These are phyloP conservation scores for Hortaea sp. DNA, from an alignment of 2,329 filamentous ascomycete species.

Conservation along the genomic window DNA sequence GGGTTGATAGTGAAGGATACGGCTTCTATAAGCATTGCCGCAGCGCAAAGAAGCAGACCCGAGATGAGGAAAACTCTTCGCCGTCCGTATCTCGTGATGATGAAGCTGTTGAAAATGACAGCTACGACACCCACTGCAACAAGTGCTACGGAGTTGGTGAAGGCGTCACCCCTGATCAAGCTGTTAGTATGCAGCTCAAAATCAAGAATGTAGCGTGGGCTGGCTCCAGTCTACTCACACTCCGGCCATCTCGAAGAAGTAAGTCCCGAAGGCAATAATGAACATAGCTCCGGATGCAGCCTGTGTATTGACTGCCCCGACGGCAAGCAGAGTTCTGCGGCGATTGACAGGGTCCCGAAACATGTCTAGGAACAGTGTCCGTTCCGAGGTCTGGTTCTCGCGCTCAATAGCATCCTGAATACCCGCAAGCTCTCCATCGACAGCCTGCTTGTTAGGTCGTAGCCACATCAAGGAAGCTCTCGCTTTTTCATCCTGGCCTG, in stretches of 20 bases:
- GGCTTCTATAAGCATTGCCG: constrained; percentile 46
- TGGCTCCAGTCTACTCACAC: not conserved
- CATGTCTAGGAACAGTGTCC: constrained; percentile 26
- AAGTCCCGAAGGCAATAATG: constrained; percentile 34
- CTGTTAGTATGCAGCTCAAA: not conserved
- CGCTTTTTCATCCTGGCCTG: constrained; percentile 9
- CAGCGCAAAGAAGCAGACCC: constrained; percentile 43
- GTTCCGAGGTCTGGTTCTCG: constrained; percentile 22
- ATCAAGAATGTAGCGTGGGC: not conserved
- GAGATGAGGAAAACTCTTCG: constrained; percentile 44
- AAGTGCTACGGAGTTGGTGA: constrained; percentile 48
- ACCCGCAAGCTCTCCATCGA: constrained; percentile 12
- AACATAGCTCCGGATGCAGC: constrained; percentile 30
- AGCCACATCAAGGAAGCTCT: constrained; percentile 12
- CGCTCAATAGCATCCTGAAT: constrained; percentile 26
- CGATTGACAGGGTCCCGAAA: constrained; percentile 25
- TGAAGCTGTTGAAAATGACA: constrained; percentile 43
- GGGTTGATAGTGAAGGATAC: constrained; percentile 40
- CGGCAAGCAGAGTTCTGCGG: constrained; percentile 26
- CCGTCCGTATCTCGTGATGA: constrained; percentile 45
- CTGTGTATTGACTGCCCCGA: constrained; percentile 27
- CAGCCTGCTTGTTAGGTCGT: constrained; percentile 8
- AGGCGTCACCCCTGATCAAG: constrained; percentile 31
- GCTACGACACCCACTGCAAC: constrained; percentile 45
- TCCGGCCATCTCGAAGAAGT: constrained; percentile 51